Percentiles rank a stretch among this genome's conserved stretches.
Conservation (phyloP, 495 filamentous ascomycete genomes). For the Melanomma pulvis-pyrius region DNA sequence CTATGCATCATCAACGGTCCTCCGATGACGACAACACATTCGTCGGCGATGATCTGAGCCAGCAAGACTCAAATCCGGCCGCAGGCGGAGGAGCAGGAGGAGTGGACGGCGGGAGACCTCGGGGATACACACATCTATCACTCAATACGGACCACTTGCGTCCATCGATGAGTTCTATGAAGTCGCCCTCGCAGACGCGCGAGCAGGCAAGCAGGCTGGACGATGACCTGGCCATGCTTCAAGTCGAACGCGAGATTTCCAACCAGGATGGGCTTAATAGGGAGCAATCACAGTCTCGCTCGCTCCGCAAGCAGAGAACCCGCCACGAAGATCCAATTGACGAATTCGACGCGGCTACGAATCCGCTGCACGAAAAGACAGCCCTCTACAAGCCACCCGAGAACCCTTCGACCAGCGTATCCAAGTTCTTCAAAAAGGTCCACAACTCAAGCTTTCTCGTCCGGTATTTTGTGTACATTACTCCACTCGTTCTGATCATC, state of each 20-base stretch:
- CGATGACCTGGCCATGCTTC: slow-evolving; percentile 82
- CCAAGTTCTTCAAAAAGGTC: slow-evolving; percentile 65
- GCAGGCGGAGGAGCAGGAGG: not conserved
- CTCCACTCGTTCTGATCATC: slow-evolving; percentile 71
- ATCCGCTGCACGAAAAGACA: slow-evolving; percentile 71
- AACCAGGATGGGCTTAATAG: slow-evolving; percentile 50
- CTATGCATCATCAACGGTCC: slow-evolving; percentile 30
- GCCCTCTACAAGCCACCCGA: slow-evolving; percentile 69
- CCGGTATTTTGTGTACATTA: slow-evolving; percentile 86
- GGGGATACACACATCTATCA: slow-evolving; percentile 21
- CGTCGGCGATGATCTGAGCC: slow-evolving; percentile 30
- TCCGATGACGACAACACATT: slow-evolving; percentile 34
- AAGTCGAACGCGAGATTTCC: slow-evolving; percentile 76
- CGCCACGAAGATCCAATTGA: slow-evolving; percentile 66
- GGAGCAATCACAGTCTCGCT: slow-evolving; percentile 47
- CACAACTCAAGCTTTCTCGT: slow-evolving; percentile 76
- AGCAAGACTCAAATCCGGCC: not conserved
- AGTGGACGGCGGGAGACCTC: not conserved
- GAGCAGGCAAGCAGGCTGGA: slow-evolving; percentile 74
- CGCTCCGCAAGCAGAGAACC: slow-evolving; percentile 56
- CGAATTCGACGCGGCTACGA: slow-evolving; percentile 79
- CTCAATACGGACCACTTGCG: slow-evolving; percentile 44
- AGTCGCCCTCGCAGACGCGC: slow-evolving; percentile 56
- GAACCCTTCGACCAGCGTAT: slow-evolving; percentile 64
- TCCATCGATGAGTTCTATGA: slow-evolving; percentile 38